Conservation (phyloP, 441 rosid species). For the Pelargonium fulgidum region DNA sequence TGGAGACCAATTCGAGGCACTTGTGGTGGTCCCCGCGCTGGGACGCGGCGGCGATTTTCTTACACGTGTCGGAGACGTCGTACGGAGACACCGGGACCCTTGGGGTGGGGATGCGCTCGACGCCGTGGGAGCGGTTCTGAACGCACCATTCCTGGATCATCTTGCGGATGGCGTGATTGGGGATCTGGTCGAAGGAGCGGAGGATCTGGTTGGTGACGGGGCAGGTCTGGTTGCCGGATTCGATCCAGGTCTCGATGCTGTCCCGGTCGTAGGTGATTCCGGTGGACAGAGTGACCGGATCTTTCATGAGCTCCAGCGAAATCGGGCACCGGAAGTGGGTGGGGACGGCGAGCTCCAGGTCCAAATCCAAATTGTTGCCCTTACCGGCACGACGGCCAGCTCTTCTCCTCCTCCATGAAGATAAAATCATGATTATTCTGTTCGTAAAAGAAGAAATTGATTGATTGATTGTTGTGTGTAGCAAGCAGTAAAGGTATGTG, state of each 20-base stretch:
- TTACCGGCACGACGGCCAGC: neutral
- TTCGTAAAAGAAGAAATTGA: no score
- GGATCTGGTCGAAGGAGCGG: neutral
- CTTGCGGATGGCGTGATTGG: neutral
- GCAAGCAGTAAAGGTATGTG: neutral
- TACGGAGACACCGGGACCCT: neutral
- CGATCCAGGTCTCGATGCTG: neutral
- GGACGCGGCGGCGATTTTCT: neutral
- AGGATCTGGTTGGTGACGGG: conserved; percentile 3
- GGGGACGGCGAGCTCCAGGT: neutral
- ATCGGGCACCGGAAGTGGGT: conserved; percentile 3
- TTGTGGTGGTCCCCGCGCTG: neutral
- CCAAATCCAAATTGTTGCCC: neutral
- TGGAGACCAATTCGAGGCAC: neutral
- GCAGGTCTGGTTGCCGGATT: conserved; percentile 3
- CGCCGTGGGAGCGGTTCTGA: neutral
- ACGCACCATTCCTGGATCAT: neutral
- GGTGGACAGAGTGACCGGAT: neutral
- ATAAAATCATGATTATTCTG: neutral
- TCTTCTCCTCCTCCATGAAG: conserved; percentile 4
- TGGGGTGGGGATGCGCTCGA: neutral
- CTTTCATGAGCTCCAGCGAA: neutral
- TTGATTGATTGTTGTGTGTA: no score
- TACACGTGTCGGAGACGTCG: neutral
- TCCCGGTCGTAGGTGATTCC: conserved; percentile 5